Evolutionary conservation across 371 early-diverging fungal genomes (phyloP).

Genomic region (Batrachochytrium dendrobatidis): DNA sequence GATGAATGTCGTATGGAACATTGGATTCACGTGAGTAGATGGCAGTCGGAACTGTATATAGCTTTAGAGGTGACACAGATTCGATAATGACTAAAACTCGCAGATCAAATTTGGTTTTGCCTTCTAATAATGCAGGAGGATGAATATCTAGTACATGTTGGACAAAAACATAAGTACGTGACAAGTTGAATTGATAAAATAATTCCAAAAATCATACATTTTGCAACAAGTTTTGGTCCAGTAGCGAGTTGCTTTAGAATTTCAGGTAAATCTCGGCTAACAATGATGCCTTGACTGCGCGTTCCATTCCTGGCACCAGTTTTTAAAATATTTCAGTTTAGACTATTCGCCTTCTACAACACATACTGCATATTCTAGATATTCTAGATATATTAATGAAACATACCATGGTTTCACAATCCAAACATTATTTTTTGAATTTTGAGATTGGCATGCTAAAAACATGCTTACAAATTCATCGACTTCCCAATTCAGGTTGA

Average conservation of each 20-base stretch:
- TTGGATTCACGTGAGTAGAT: neutral
- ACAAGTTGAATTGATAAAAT: neutral
- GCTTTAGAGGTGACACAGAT: neutral
- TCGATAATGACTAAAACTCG: neutral
- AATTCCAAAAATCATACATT: neutral
- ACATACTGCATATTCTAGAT: too few species aligned
- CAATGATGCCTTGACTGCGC: neutral
- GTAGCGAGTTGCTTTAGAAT: neutral
- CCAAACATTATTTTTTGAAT: neutral
- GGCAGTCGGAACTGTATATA: neutral
- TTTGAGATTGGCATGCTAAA: neutral
- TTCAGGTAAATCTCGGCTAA: neutral
- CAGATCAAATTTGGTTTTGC: neutral
- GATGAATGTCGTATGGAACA: neutral
- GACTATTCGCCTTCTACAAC: too few species aligned
- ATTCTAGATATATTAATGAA: neutral
- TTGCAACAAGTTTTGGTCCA: neutral
- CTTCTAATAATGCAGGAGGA: neutral
- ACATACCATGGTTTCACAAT: neutral
- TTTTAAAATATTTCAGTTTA: too few species aligned
- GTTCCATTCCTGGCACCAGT: slow-evolving; percentile 1
- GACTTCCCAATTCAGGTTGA: neutral
- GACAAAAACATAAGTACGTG: neutral
- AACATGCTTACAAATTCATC: neutral
- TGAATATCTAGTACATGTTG: neutral